Evolutionary conservation across 23 red algal genomes (phyloP).

Genomic region (Gracilaria caudata): DNA sequence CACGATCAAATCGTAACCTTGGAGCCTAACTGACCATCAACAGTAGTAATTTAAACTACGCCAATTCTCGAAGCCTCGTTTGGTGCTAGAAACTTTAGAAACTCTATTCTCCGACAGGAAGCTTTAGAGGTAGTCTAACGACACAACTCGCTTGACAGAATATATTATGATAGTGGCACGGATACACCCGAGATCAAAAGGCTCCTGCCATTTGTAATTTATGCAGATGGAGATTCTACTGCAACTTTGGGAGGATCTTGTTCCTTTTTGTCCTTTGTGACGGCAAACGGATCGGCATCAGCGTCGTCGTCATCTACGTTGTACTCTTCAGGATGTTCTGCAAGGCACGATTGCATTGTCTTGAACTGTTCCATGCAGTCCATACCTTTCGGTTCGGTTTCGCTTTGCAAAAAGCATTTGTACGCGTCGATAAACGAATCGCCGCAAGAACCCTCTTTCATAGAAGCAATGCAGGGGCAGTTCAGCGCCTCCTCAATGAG

Average conservation of each 20-base stretch:
- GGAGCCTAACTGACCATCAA: not conserved
- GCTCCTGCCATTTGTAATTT: not conserved
- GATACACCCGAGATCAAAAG: not conserved
- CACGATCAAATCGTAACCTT: conserved; percentile 45
- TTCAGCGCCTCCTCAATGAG: conserved; percentile 75
- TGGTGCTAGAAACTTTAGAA: not conserved
- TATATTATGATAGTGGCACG: not conserved
- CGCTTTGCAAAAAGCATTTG: conserved; percentile 98
- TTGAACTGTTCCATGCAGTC: conserved; percentile 88
- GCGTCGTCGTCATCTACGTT: conserved; percentile 77
- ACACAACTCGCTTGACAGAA: not conserved
- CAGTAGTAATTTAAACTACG: not conserved
- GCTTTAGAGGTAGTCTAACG: not conserved
- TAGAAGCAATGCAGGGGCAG: conserved; percentile 95
- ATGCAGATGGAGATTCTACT: conserved; percentile 21
- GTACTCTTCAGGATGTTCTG: conserved; percentile 95
- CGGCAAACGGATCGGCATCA: conserved; percentile 52
- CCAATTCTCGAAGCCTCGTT: not conserved
- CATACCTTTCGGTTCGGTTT: conserved; percentile 88
- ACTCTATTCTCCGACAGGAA: not conserved
- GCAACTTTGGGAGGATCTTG: not conserved
- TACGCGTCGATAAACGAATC: conserved; percentile 91
- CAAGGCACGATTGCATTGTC: conserved; percentile 91
- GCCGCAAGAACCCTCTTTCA: conserved; percentile 96
- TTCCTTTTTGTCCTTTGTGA: not conserved